Evolutionary conservation across 495 filamentous ascomycete species (phyloP).

Genomic region (Tuber microsphaerosporum): DNA sequence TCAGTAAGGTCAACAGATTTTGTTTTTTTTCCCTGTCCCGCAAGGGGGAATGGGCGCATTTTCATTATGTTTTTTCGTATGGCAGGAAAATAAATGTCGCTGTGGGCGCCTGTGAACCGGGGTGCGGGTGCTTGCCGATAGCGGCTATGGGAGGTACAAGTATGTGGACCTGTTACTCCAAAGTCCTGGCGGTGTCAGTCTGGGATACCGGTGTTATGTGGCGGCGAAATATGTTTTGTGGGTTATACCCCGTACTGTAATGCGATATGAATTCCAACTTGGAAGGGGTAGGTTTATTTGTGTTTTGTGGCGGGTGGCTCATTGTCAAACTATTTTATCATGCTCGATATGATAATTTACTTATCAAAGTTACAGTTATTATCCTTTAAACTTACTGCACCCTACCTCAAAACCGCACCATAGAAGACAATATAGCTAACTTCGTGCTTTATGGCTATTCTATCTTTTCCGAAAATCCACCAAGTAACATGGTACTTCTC

Average conservation of each 20-base stretch:
- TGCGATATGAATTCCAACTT: neutral
- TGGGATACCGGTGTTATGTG: too few species aligned
- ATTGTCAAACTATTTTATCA: neutral
- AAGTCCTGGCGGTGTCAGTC: too few species aligned
- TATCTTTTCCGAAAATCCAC: neutral
- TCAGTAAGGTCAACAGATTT: too few species aligned
- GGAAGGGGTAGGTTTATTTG: neutral
- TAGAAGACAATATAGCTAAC: neutral
- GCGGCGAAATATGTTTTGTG: neutral
- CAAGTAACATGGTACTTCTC: neutral
- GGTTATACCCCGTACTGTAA: neutral
- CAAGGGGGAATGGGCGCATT: too few species aligned
- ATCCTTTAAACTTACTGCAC: neutral
- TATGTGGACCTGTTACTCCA: too few species aligned
- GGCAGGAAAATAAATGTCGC: too few species aligned
- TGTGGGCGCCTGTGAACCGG: too few species aligned
- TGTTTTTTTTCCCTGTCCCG: too few species aligned
- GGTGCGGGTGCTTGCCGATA: too few species aligned
- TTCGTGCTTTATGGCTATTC: neutral
- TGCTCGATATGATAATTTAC: neutral
- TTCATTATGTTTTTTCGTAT: too few species aligned
- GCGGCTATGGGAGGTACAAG: too few species aligned
- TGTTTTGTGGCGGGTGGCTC: neutral
- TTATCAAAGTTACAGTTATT: neutral
- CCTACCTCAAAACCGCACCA: neutral